Base-by-base conservation (phyloP, 108 stramenopile species). In the Cyclostephanos tholiformis region DNA sequence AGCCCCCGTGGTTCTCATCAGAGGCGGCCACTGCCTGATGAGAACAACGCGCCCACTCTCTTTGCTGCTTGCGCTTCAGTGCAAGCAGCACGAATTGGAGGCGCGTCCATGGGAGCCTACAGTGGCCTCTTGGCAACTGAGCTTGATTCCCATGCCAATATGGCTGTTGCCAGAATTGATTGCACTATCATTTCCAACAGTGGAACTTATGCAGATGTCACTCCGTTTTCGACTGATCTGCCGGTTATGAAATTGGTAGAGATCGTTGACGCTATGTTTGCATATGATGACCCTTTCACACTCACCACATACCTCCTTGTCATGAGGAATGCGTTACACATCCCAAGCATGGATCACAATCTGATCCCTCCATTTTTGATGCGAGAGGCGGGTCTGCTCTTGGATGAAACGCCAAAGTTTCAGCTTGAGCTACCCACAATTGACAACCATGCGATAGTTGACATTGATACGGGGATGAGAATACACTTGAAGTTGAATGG, bases 121-220 rank as follows among this genome's bases (percentile, higher is more conserved):
- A 27, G 30, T 53, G 13, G 50, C 16, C 35, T 14, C 6, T 20
- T 1, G 16, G 22, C 77, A 32, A 83, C 82, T 32, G 82, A 83
- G 2, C 35, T 83, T 2, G 82, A 83, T 25, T 77, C 76, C 2
- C 82, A 83, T 44, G 82, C 82, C 30, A 72, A 82, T 51, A 82
- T 77, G 75, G 23, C 46, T 29, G 53, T 35, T 32, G 65, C 17
- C 23, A 63, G 20, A 67, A 76, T 36, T 38, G 26, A 9, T n/a
- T 51, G 39, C 9, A 49, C 58, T 6, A n/a, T 80, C 29, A 14
- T 80, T 1, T 11, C 35, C 16, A 48, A 43, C 12, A 63, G 64
- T 43, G 71, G 60, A 29, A 9, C 67, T 41, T 48, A 51, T 13
- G 79, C 78, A 6, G 50, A 20, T 4, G 79, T 77, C 30, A 26